A percentile compares a stretch with the other conserved stretches of the same genome.
These are phyloP conservation scores for Vigna trinervia DNA, from an alignment of 306 rosid genomes.

Conservation along the genomic window DNA sequence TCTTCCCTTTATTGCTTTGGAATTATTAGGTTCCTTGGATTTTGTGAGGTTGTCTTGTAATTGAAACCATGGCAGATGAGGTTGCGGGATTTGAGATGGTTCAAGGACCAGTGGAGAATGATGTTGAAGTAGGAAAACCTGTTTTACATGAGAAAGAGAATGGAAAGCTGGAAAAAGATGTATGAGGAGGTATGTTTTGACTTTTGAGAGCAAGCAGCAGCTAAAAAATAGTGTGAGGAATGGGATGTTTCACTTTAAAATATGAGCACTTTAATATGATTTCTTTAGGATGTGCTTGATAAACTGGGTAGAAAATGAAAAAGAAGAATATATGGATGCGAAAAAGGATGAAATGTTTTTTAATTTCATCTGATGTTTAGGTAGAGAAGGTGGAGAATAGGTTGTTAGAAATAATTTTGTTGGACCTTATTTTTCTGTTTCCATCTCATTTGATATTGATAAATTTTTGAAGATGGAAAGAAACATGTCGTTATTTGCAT, in stretches of 20 bases:
- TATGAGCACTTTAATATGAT: background rate
- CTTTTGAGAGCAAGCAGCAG: conserved; percentile 68
- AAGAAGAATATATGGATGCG: background rate
- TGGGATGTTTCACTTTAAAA: conserved; percentile 57
- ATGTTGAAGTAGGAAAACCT: conserved; percentile 52
- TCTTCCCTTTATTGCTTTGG: conserved; percentile 30
- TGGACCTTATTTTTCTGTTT: conserved; percentile 16
- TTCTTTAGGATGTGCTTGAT: conserved; percentile 9
- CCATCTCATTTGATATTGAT: background rate
- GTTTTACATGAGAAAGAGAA: conserved; percentile 61
- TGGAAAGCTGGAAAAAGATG: conserved; percentile 59
- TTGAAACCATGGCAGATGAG: conserved; percentile 77
- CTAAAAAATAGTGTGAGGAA: conserved; percentile 80
- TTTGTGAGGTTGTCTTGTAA: conserved; percentile 51
- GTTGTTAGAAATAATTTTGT: background rate
- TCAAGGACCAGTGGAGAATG: conserved; percentile 64
- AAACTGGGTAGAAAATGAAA: conserved; percentile 21
- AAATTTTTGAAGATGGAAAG: conserved; percentile 7
- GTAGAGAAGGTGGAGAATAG: background rate
- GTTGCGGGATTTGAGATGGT: conserved; percentile 88
- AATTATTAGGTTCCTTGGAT: conserved; percentile 53
- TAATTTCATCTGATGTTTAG: background rate
- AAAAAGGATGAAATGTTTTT: conserved; percentile 29
- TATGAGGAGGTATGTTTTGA: conserved; percentile 52
- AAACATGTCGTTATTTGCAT: background rate